Evolutionary conservation across 305 asterid species (phyloP).

Genomic region (Striga hermonthica): DNA sequence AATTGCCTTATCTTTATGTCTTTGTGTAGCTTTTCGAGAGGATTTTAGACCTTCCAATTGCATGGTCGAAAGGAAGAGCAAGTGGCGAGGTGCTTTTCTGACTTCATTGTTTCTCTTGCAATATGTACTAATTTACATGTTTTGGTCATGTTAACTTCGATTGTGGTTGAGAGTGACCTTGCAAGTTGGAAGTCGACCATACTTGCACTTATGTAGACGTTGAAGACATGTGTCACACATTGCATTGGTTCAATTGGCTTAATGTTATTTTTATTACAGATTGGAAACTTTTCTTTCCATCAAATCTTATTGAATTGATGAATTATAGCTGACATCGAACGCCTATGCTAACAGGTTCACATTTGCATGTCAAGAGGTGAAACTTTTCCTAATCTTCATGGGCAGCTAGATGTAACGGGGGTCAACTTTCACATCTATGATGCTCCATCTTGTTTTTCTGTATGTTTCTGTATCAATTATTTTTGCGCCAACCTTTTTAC

Average conservation of each 20-base stretch:
- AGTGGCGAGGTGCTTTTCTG: slow-evolving; percentile 93
- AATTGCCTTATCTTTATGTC: slow-evolving; percentile 26
- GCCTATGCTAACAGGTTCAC: slow-evolving; percentile 69
- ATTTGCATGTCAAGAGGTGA: slow-evolving; percentile 97
- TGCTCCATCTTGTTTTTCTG: slow-evolving; percentile 85
- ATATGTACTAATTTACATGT: slow-evolving; percentile 25
- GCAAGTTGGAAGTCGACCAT: slow-evolving; percentile 20
- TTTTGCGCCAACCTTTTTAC: slow-evolving; percentile 17
- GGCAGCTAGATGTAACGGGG: slow-evolving; percentile 97
- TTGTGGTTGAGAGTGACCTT: slow-evolving; percentile 15
- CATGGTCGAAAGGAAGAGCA: slow-evolving; percentile 97
- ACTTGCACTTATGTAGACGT: slow-evolving; percentile 13
- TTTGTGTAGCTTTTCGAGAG: slow-evolving; percentile 88
- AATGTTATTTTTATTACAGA: slow-evolving; percentile 6
- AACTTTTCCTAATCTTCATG: slow-evolving; percentile 93
- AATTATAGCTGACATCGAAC: slow-evolving; percentile 18
- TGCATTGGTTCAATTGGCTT: not conserved
- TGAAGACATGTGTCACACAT: slow-evolving; percentile 3
- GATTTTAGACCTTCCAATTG: slow-evolving; percentile 87
- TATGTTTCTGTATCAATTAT: slow-evolving; percentile 42
- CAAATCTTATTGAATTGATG: slow-evolving; percentile 24
- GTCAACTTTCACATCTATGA: slow-evolving; percentile 84
- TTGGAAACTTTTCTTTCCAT: slow-evolving; percentile 9
- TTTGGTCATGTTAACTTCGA: slow-evolving; percentile 18
- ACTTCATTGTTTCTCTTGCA: slow-evolving; percentile 34